Percentiles rank a stretch among this genome's conserved stretches.
phyloP scores from a whole-genome alignment of 352 stramenopile species.

The Pythium monospermum region DNA sequence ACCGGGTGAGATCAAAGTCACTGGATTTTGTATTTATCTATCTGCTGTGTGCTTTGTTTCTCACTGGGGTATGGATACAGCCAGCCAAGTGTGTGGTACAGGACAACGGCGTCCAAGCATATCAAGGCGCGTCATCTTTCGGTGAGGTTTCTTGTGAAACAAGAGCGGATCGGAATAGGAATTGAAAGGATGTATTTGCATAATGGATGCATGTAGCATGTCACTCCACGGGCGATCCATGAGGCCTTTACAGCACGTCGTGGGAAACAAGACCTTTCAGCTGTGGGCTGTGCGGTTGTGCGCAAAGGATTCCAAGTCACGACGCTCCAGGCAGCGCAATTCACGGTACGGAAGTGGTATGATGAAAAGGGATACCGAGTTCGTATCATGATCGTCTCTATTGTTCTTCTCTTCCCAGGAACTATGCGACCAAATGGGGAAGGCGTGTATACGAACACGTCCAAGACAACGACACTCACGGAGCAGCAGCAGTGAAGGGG shows the following conservation, averaged over 20 bases:
- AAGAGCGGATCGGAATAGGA: too few species aligned
- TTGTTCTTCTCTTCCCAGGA: slow-evolving; percentile 21
- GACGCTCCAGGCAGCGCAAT: not conserved
- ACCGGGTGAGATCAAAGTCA: slow-evolving; percentile 51
- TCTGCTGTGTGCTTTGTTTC: not conserved
- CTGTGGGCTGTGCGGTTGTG: slow-evolving; percentile 21
- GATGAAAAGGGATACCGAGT: too few species aligned
- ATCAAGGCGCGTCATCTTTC: slow-evolving; percentile 35
- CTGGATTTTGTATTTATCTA: too few species aligned
- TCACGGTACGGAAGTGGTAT: not conserved
- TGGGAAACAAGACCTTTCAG: too few species aligned
- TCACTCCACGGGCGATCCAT: slow-evolving; percentile 27
- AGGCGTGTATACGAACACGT: slow-evolving; percentile 11
- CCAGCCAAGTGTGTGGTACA: slow-evolving; percentile 56
- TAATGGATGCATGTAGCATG: slow-evolving; percentile 19
- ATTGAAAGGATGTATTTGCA: not conserved
- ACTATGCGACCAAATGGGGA: slow-evolving; percentile 37
- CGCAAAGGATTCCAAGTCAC: slow-evolving; percentile 25
- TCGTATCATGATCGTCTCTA: too few species aligned
- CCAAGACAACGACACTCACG: not conserved
- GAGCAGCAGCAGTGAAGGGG: too few species aligned
- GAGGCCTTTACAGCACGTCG: not conserved
- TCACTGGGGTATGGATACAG: slow-evolving; percentile 21
- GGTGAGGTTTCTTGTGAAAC: slow-evolving; percentile 20
- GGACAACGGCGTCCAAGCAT: slow-evolving; percentile 35